Base-by-base conservation (phyloP, 169 alveolate species). In the Plasmodium fragile region DNA sequence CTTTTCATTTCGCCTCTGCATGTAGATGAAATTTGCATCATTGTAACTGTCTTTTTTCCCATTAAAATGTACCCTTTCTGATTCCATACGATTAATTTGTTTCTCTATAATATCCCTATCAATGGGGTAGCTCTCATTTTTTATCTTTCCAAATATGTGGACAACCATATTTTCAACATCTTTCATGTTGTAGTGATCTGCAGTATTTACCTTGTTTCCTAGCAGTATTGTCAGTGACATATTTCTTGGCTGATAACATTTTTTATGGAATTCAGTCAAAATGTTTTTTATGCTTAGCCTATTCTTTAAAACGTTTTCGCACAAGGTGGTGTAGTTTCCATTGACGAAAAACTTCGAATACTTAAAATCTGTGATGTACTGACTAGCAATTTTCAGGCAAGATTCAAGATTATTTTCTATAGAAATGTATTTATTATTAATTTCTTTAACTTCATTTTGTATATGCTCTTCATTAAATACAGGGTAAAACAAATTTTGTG, bases 191-290 rank as follows among this genome's bases (percentile, higher is more conserved):
- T 78, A 89, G 55, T 77, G 77, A 78, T 89, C 89, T 30, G 45
- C 11, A 34, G 90, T 34, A 65, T 41, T 73, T 84, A 32, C 53
- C 65, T 73, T 84, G 43, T 77, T 89, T 34, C 94, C 94, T 59
- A 89, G 32, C 34, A 89, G 77, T 78, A 89, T 77, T 36, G 82
- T 77, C 16, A 89, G 70, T 41, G 94, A 78, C 94, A 89, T 89
- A 89, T 89, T 89, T 59, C 81, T 79, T 55, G 94, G 94, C 45
- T 79, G 94, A 89, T 89, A 89, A 79, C 94, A 89, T 45, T 78
- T 89, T 59, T 45, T 78, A 41, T 89, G 94, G 32, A 78, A 89
- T 78, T 78, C 89, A 65, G 80, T 22, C 90, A 89, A 52, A 16
- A 36, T 55, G 41, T 72, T 53, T 79, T 89, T 89, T 89, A 89